Conservation (phyloP, 139 green algal genomes). For the Pleodorina starrii region DNA sequence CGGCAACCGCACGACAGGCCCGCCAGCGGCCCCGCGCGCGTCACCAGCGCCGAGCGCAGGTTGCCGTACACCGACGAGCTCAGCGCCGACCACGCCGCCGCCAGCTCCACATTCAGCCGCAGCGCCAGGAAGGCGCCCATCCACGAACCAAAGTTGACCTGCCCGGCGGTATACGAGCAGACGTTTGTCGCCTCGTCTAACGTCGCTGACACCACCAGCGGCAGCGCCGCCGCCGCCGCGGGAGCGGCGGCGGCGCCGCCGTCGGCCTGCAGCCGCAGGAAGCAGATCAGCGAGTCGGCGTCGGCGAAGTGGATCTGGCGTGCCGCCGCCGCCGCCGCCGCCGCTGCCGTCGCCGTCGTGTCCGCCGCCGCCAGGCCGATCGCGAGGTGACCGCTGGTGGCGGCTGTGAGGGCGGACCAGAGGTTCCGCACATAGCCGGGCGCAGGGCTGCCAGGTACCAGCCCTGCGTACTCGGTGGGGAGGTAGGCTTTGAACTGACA, state of each 20-base stretch:
- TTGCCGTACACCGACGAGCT: neutral
- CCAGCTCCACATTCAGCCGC: neutral
- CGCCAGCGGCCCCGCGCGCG: neutral
- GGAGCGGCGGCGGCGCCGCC: neutral
- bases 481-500: neutral
- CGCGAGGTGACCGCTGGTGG: neutral
- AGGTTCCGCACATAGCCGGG: neutral
- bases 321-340: neutral
- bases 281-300: neutral
- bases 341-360: too few relatives aligned
- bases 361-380: neutral
- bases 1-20: neutral
- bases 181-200: neutral
- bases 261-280: slow-evolving; percentile 5
- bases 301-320: neutral
- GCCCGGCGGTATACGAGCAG: neutral
- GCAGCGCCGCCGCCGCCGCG: neutral
- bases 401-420: neutral
- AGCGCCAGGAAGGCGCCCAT: slow-evolving; percentile 18
- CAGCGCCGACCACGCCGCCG: too few relatives aligned
- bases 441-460: neutral
- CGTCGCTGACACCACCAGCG: neutral
- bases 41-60: neutral
- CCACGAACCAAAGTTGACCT: slow-evolving; percentile 1
- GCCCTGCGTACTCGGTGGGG: neutral